Evolutionary conservation across 108 stramenopile genomes (phyloP), one percentile per base, ranked within the genome.

Genomic region (Schizochytrium sp.): DNA sequence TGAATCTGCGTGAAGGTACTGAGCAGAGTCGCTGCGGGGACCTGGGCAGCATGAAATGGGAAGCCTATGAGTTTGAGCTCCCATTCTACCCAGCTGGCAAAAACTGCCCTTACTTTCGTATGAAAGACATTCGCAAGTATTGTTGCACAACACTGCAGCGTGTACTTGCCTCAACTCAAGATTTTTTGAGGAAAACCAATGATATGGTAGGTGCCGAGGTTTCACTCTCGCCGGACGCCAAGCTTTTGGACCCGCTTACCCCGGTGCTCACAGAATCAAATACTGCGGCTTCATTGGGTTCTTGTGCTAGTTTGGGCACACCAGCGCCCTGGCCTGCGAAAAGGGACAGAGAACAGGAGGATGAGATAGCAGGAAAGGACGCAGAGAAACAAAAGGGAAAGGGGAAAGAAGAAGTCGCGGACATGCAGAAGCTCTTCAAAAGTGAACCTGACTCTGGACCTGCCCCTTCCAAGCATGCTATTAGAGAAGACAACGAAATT

Each of bases 61-160:
- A 55, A n/a, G 15, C 76, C 17, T 83, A 83, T 28, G 53, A 83
- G 0, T 56, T 47, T 8, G 47, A 49, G 47, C 28, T n/a, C 5
- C 76, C 76, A 10, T 83, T 83, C 47, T 83, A 40, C 76, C 76
- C 76, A 19, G 76, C 76, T 83, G 76, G 76, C 5, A 49, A 13
- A 17, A 53, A 83, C 13, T 83, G 76, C 76, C 76, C 76, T n/a
- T 83, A 83, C 28, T 3, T 13, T 50, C 19, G 12, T 53, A 55
- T 55, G 76, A 40, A 17, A 0, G 76, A 83, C 15, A 83, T 83
- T 83, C 76, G 76, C 13, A 47, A 53, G 12, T 3, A 55, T 83
- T 83, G 76, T 53, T 83, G 76, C 47, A 83, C 76, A 5, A 83
- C 76, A 8, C 28, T 83, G 47, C 64, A 69, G 0, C 12, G 64